Base-by-base conservation (phyloP, 352 stramenopile genomes). In the Aphanomyces euteiches region DNA sequence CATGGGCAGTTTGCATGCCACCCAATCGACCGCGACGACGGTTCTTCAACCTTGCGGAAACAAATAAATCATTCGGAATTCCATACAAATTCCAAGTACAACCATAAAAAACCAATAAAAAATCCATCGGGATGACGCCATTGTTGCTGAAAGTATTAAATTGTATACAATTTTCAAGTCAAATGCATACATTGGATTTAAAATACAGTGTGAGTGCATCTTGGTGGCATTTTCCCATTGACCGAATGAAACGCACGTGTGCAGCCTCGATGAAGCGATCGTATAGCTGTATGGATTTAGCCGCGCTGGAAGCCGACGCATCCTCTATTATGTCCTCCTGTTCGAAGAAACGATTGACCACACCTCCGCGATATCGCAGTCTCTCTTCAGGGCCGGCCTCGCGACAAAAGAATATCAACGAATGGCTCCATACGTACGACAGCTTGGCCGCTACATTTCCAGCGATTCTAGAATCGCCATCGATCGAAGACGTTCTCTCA, bases 241-340 rank as follows among this genome's bases (percentile, higher is more conserved):
- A 41, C 12, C 43, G 7, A 12, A 70, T 70, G 64, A 70, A 70
- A 56, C 64, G 64, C 8, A 56, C n/a, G n/a, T 15, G 40, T 28
- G n/a, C 64, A 7, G 48, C 59, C 7, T 28, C 10, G 7, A 70
- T 70, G 43, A 70, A 70, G 54, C 64, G 64, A 12, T 61, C 43
- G 17, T 38, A 61, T 21, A 70, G 64, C 54, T 70, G 64, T 41
- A 61, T 70, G 45, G 64, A 70, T 41, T 34, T 70, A 5, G 45
- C 54, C 15, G 48, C 47, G 8, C 54, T 70, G 3, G 64, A 70
- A 53, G 13, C 28, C 38, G 64, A 70, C 5, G 10, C 40, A 28
- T 28, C 28, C 28, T 28, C 28, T 28, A 47, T 66, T 2, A 10
- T 17, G 7, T 17, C 63, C n/a, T n/a, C 37, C 8, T 61, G 54